Evolutionary conservation across 495 filamentous ascomycete genomes (phyloP), one percentile per base, ranked within the genome.

Genomic region (Opeltia flavorubescens): DNA sequence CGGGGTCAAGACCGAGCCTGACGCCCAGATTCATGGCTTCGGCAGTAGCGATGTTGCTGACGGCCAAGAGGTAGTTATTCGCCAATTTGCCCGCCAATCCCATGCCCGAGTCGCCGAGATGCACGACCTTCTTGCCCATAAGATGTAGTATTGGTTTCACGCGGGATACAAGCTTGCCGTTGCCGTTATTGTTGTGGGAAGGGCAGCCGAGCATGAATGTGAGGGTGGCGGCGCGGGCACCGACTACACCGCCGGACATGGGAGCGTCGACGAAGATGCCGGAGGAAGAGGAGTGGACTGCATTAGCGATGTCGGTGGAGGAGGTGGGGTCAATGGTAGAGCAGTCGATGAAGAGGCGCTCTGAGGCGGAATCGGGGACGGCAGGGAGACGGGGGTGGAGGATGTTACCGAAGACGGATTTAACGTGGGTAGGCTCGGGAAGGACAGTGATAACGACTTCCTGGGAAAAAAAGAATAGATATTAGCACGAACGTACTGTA

Each of bases 1-100:
- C 75, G 5, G 81, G 73, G 50, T 88, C 82, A 8, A 91, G 69
- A 1, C 85, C 85, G 67, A 77, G 80, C 53, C 70, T 73, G 9
- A 85, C 72, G 21, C 85, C 85, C 11, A 91, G 74, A 52, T 85
- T 83, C 84, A 91, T 87, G 5, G 85, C 85, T 63, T 91, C 85
- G 2, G 80, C 78, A 1, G 82, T 85, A 3, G 82, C 85, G 49
- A 91, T 84, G 58, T 91, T 91, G 60, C 77, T 81, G 46, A 91
- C 74, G 7, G 84, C 83, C 2, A 91, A 68, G 29, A 88, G 69
- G 59, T 89, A 89, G 56, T 91, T 91, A 65, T 91, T 91, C 12
- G 85, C 80, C 20, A 91, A 63, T 62, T 91, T 91, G 7, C 78
- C 84, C 3, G 76, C 73, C 3, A 91, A 64, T 3, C 85, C 85